Base-by-base conservation (phyloP, 108 stramenopile species). In the Asterionellopsis glacialis region DNA sequence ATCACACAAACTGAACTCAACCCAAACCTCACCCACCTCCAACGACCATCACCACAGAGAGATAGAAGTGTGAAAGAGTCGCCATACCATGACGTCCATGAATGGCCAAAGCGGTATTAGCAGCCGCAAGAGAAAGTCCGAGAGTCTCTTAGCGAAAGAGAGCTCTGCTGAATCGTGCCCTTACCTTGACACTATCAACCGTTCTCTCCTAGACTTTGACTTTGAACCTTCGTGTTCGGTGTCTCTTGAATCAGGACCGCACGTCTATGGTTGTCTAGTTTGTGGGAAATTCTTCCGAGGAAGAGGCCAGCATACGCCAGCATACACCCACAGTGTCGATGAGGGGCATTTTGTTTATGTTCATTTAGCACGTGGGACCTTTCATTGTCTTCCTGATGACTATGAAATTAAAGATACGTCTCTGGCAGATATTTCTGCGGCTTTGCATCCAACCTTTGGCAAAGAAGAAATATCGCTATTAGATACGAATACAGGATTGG, bases 281-380 rank as follows among this genome's bases (percentile, higher is more conserved):
- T 99, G 99, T 68, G 99, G 99, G 45, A 96, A 95, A 57, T 98
- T 84, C 78, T 97, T 98, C 69, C 92, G 95, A 12, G 99, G 99
- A 9, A 54, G 83, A 27, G 95, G 98, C 42, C 67, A 58, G 25
- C 81, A 75, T 22, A 99, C 97, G 11, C 98, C 96, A 18, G 99
- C 99, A 0, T 96, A 93, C 64, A 96, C 87, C 1, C 99, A 99
- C 69, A 58, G 76, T 21, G 92, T 98, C 45, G 80, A 96, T 57
- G 81, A 82, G 24, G 81, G 84, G 27, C 99, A 99, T 69, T 91
- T 66, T 74, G 96, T 98, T 27, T 99, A 80, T 61, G 90, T 98
- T 6, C 85, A 96, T 75, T 75, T 98, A 51, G 50, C 68, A 12
- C 69, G 68, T 14, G 85, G 86, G 7, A 82, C 84, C 18, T 94